Conservation (phyloP, 345 rosid genomes). For the Raphanus raphanistrum region DNA sequence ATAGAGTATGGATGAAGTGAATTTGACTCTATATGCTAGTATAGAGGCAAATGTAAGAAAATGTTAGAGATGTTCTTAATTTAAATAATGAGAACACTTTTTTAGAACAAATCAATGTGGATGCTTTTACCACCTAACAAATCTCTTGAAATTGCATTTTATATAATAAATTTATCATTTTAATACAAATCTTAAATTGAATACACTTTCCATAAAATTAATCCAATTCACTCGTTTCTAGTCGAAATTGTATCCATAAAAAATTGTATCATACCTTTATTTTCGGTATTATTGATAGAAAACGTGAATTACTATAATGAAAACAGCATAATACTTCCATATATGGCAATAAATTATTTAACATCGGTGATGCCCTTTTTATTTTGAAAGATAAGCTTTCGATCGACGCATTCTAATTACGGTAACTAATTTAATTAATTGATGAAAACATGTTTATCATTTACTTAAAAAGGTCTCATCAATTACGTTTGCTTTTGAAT, state of each 20-base stretch:
- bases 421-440: conserved; percentile 7
- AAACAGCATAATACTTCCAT: not conserved
- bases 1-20: too few species aligned
- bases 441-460: not conserved
- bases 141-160: too few species aligned
- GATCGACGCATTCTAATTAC: conserved; percentile 34
- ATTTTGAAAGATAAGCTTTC: conserved; percentile 29
- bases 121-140: too few species aligned
- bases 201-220: not conserved
- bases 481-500: not conserved
- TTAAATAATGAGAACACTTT: too few species aligned
- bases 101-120: too few species aligned
- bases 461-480: not conserved
- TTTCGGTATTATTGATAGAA: not conserved
- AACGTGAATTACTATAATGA: conserved; percentile 2
- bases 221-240: not conserved
- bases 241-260: conserved; percentile 16
- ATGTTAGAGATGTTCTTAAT: too few species aligned
- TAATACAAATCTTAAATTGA: not conserved
- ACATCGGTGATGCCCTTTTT: conserved; percentile 19
- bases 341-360: not conserved
- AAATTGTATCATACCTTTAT: not conserved
- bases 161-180: not conserved
- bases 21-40: too few species aligned
- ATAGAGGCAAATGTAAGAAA: too few species aligned